Evolutionary conservation across 108 stramenopile species (phyloP).

Genomic region (Tribonema minus): DNA sequence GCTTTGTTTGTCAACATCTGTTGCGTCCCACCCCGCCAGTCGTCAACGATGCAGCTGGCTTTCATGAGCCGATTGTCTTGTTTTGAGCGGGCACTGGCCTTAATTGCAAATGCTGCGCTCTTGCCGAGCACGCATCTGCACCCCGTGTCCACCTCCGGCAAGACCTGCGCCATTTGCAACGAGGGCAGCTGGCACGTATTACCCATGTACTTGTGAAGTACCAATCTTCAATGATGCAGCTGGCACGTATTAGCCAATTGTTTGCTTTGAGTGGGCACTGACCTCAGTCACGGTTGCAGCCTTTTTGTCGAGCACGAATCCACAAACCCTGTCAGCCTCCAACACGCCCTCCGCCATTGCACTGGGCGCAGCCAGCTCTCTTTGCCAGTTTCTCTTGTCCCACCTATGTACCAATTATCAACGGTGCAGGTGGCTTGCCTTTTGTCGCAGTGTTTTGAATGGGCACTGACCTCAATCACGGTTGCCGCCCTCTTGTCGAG

Average conservation of each 20-base stretch:
- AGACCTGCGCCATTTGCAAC: background rate
- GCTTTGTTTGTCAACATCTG: too few relatives aligned
- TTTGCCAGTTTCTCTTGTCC: background rate
- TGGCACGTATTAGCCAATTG: background rate
- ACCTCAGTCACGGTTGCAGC: background rate
- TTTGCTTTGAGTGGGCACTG: background rate
- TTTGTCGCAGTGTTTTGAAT: too few relatives aligned
- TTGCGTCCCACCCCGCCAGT: too few relatives aligned
- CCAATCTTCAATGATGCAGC: too few relatives aligned
- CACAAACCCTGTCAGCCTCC: background rate
- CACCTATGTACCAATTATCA: too few relatives aligned
- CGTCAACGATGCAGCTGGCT: too few relatives aligned
- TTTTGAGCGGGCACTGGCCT: too few relatives aligned
- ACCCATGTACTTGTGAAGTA: background rate
- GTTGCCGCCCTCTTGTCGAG: too few relatives aligned
- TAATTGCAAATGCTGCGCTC: too few relatives aligned
- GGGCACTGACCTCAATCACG: too few relatives aligned
- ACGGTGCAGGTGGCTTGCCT: too few relatives aligned
- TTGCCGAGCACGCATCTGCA: background rate
- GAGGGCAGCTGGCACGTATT: background rate
- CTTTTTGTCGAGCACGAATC: background rate
- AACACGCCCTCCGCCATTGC: background rate
- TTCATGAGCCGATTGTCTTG: too few relatives aligned
- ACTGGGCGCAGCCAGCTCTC: background rate
- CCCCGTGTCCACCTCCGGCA: background rate